phyloP scores from a whole-genome alignment of 139 green algal species.

The Desmodesmus armatus region DNA sequence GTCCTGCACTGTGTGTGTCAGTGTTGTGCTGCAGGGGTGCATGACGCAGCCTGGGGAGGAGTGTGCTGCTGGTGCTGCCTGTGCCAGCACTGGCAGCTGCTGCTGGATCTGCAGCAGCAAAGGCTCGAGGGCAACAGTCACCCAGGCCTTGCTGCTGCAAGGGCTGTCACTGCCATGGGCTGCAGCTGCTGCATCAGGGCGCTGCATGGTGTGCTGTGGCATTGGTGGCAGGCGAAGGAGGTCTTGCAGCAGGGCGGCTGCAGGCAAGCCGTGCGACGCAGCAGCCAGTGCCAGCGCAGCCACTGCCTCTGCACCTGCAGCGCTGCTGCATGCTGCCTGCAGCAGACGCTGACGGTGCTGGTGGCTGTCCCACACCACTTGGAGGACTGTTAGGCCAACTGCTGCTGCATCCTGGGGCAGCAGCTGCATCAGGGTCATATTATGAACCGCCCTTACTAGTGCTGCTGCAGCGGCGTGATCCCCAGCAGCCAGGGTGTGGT shows the following conservation, averaged over 20 bases:
- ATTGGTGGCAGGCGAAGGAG: neutral
- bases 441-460: neutral
- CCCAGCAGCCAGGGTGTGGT: neutral
- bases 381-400: neutral
- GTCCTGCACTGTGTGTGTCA: too few species aligned
- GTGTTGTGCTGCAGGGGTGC: neutral
- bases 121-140: neutral
- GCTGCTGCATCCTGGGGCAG: neutral
- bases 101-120: neutral
- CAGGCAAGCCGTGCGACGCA: neutral
- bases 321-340: neutral
- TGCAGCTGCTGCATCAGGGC: neutral
- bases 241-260: neutral
- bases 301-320: neutral
- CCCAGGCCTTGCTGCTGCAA: neutral
- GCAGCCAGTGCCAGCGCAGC: neutral
- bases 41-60: neutral
- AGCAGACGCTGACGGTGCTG: neutral
- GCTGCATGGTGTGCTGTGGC: neutral
- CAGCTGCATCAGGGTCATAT: neutral
- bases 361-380: neutral
- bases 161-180: neutral
- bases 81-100: neutral
- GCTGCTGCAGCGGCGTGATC: neutral
- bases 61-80: neutral